phyloP scores from a whole-genome alignment of 208 protist genomes.

The Sergeia podlipaevii region DNA sequence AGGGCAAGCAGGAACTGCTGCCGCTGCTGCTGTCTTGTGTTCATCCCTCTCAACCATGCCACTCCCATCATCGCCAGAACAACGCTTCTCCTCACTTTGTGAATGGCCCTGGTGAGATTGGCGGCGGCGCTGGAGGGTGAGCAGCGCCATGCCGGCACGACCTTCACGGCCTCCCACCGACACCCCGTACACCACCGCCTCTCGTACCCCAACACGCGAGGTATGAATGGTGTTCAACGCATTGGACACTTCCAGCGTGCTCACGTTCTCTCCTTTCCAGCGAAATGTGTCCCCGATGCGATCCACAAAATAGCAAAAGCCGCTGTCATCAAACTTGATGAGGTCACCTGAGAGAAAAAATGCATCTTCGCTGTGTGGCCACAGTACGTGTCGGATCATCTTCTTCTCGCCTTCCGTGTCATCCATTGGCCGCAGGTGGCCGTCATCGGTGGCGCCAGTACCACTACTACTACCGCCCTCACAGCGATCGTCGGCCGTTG shows the following conservation, averaged over 20 bases:
- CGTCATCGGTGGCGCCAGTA: neutral
- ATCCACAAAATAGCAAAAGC: slow-evolving; percentile 76
- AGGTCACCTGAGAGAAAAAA: slow-evolving; percentile 78
- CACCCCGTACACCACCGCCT: slow-evolving; percentile 74
- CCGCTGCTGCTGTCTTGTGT: no score
- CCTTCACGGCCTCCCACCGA: slow-evolving; percentile 42
- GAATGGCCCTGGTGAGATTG: no score
- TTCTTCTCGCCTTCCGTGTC: slow-evolving; percentile 31
- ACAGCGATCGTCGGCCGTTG: no score
- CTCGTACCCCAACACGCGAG: slow-evolving; percentile 25
- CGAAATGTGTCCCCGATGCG: slow-evolving; percentile 77
- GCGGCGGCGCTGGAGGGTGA: slow-evolving; percentile 20
- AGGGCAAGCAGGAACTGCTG: no score
- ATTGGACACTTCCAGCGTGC: slow-evolving; percentile 64
- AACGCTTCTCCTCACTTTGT: neutral
- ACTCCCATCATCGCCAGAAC: neutral
- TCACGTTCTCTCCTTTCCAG: slow-evolving; percentile 85
- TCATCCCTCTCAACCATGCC: neutral
- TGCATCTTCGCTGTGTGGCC: slow-evolving; percentile 33
- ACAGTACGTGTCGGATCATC: slow-evolving; percentile 43
- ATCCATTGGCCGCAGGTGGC: no score
- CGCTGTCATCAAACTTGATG: slow-evolving; percentile 37
- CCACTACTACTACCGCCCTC: neutral
- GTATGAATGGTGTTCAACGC: slow-evolving; percentile 28
- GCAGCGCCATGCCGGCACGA: slow-evolving; percentile 58